Evolutionary conservation across 805 yeast genomes (phyloP).

Genomic region (Osmozyma mogii): DNA sequence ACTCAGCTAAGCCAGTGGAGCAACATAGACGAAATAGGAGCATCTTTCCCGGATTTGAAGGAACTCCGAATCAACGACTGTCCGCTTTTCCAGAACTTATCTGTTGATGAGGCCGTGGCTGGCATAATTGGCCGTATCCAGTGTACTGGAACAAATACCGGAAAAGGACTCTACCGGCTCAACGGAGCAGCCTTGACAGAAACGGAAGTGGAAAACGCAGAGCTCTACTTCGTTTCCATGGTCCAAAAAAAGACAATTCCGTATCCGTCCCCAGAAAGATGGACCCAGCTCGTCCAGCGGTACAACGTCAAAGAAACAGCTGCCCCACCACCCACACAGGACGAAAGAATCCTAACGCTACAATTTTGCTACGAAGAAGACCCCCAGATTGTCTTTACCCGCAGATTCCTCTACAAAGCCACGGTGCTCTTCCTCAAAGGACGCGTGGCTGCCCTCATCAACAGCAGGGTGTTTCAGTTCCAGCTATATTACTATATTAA

Average conservation of each 20-base stretch:
- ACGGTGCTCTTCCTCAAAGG: conserved; percentile 31
- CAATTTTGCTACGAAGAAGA: conserved; percentile 4
- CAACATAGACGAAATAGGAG: conserved; percentile 36
- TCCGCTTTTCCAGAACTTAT: conserved; percentile 34
- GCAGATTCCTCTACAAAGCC: conserved; percentile 17
- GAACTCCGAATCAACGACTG: conserved; percentile 46
- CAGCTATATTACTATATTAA: conserved; percentile 18
- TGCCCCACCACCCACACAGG: no score
- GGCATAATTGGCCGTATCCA: conserved; percentile 39
- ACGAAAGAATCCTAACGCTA: no score
- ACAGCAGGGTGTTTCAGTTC: conserved; percentile 17
- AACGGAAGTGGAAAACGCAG: conserved; percentile 54
- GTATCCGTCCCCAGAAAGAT: no score
- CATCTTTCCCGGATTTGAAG: conserved; percentile 32
- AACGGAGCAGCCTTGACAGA: conserved; percentile 49
- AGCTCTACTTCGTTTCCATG: conserved; percentile 53
- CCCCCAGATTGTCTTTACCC: conserved; percentile 3
- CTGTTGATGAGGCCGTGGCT: conserved; percentile 25
- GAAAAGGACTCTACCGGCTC: conserved; percentile 19
- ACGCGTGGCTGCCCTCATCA: conserved; percentile 12
- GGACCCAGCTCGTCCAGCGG: conserved; percentile 34
- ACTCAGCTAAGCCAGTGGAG: conserved; percentile 43
- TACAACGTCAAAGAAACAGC: conserved; percentile 20
- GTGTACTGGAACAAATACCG: conserved; percentile 7
- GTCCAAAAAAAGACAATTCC: conserved; percentile 27